Base-by-base conservation (phyloP, 768 basidiomycete genomes). In the Leucogyrophana mollusca region DNA sequence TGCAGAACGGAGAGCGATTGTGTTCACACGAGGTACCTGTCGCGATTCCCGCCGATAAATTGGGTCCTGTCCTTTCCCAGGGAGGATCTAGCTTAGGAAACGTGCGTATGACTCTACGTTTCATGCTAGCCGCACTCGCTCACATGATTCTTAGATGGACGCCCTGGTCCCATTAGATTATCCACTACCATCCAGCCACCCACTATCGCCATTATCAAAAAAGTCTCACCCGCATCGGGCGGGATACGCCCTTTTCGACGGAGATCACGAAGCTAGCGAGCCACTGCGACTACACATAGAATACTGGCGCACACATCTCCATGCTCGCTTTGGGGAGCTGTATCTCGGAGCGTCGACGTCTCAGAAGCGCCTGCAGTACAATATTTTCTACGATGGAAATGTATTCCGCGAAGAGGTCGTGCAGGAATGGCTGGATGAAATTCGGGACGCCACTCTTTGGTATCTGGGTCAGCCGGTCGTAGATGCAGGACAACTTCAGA, bases 391-490 rank as follows among this genome's bases (percentile, higher is more conserved):
- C 56, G 78, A 79, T 52, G 60, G 55, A 20, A 74, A 77, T 52
- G 70, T 73, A 1, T 77, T 71, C 44, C 61, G 69, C 2, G 61
- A 66, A 4, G 61, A 45, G 1, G 49, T 70, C 8, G 63, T 76
- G 14, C 43, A 53, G 10, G 76, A 76, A 57, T 78, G 74, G 72
- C 41, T 79, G 36, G 52, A 59, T 4, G 76, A 79, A 50, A 64
- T 78, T 4, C 62, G 51, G 27, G 49, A 51, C 9, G 71, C 67
- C 1, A 52, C 59, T 14, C 16, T 55, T 22, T 58, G 55, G 43
- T 68, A 64, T 50, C 45, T 61, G 27, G 52, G 65, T 17, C 49
- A 20, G 40, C 27, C 27, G 13, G 27, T n/a, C n/a, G n/a, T n/a
- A n/a, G n/a, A n/a, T n/a, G n/a, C n/a, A n/a, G n/a, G n/a, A n/a